phyloP scores from a whole-genome alignment of 345 rosid species.

The Citrus sinensis region DVS_A1.0 CM039165.1:31291001-31291500 shows the following conservation, averaged over 20 bases:
- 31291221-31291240: background rate
- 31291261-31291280: conserved; percentile 15
- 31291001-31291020: background rate
- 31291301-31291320: background rate
- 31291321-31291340: background rate
- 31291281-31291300: conserved; percentile 12
- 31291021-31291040: conserved; percentile 1
- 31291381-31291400: background rate
- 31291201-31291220: background rate
- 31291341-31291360: conserved; percentile 10
- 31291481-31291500: conserved; percentile 3
- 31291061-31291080: background rate
- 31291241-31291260: conserved; percentile 10
- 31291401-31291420: background rate
- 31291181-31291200: background rate
- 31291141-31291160: background rate
- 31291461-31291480: background rate
- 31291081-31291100: background rate
- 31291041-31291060: background rate
- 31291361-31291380: too few relatives aligned
- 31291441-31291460: background rate
- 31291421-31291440: conserved; percentile 30
- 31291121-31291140: too few relatives aligned
- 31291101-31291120: too few relatives aligned
- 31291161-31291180: conserved; percentile 19